Evolutionary conservation across 495 filamentous ascomycete species (phyloP), one percentile per base, ranked within the genome.

Genomic region (Podospora pseudocomata): DNA sequence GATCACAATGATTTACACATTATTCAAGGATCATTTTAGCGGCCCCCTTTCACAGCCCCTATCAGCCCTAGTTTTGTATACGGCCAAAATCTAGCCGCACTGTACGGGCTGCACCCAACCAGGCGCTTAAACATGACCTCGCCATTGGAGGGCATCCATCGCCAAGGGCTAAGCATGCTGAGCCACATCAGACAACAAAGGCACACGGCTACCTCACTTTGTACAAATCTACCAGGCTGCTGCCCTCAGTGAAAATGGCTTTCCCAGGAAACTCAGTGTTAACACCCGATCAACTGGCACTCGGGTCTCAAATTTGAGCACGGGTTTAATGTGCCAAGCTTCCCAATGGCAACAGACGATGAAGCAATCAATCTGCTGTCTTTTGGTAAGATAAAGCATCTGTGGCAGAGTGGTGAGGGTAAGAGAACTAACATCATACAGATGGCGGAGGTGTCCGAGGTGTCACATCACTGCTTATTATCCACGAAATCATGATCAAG

Each of bases 371-470:
- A 74, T 13, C 68, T 74, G 3, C 64, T 74, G 16, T 68, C 68
- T 7, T 61, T 74, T 19, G 72, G 72, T 74, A 64, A 28, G 70
- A 58, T 7, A 23, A 23, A 23, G 23, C 23, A 19, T 18, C 54
- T 20, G 6, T 18, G 0, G 30, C 20, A 23, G 11, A 2, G 2
- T 13, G 1, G 1, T 5, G 4, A 3, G 3, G 4, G 1, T 60
- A 30, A 60, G 0, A 0, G 32, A 19, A 56, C 67, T 65, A 16
- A 68, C 34, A 44, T 60, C 9, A 15, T 49, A 16, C 44, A 76
- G 79, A 82, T 68, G 79, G 80, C 16, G 80, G 80, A 2, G 79
- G 79, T 2, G 72, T 82, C 6, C 69, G 75, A 2, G 80, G 78
- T 11, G n/a, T 79, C 3, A 77, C 79, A 2, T 71, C 72, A 13